These are phyloP conservation scores for Magnaporthiopsis rhizophila DNA, from an alignment of 2,329 filamentous ascomycete species.

Conservation along the genomic window DNA sequence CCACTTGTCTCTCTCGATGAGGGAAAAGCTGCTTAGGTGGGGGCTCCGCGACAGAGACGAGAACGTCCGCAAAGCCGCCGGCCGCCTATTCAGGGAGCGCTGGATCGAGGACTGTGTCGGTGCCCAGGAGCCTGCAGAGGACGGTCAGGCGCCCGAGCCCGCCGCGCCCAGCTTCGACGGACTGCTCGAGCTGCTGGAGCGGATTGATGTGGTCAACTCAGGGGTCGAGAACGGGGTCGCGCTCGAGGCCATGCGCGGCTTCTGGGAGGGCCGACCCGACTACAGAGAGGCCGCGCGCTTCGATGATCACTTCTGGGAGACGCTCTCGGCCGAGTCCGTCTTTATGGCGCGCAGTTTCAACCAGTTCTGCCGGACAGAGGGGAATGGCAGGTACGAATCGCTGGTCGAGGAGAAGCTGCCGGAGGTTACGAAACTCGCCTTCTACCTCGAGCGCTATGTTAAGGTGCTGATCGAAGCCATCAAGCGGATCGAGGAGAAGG, in stretches of 20 bases:
- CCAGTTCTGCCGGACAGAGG: constrained; percentile 74
- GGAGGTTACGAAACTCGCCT: constrained; percentile 85
- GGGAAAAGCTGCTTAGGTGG: constrained; percentile 93
- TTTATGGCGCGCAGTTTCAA: constrained; percentile 93
- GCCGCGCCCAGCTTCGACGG: constrained; percentile 69
- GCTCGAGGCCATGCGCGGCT: constrained; percentile 87
- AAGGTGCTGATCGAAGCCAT: constrained; percentile 58
- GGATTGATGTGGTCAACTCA: constrained; percentile 87
- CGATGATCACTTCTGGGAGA: constrained; percentile 71
- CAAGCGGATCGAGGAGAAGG: constrained; percentile 44
- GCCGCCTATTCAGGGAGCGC: constrained; percentile 82
- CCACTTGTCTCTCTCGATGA: constrained; percentile 84
- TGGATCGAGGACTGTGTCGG: constrained; percentile 96
- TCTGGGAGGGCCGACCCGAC: constrained; percentile 88
- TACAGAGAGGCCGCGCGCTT: constrained; percentile 67
- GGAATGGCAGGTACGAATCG: constrained; percentile 64
- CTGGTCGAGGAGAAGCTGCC: constrained; percentile 89
- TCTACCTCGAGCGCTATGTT: constrained; percentile 76
- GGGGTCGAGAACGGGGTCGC: constrained; percentile 86
- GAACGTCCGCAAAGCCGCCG: constrained; percentile 84
- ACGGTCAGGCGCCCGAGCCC: constrained; percentile 46
- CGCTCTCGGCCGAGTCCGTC: constrained; percentile 72
- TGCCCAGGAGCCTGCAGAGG: constrained; percentile 49
- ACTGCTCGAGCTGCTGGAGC: constrained; percentile 81
- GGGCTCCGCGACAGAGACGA: constrained; percentile 90